Percentiles rank a stretch among this genome's conserved stretches.
These are phyloP conservation scores for Komagataella populi DNA, from an alignment of 805 yeast genomes.

Conservation along the genomic window DNA sequence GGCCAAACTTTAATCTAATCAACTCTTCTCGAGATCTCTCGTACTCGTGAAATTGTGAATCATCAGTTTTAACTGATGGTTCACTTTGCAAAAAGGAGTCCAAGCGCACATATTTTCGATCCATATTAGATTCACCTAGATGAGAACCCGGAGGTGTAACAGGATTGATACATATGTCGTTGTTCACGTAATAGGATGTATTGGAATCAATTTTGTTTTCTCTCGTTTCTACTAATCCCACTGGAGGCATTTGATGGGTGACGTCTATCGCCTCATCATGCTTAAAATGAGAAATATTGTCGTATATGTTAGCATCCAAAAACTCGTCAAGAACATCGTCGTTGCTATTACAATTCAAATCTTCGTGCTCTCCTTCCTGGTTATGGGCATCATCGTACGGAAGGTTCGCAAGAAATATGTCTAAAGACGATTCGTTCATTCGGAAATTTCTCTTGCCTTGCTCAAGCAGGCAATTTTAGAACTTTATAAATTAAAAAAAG, in stretches of 20 bases:
- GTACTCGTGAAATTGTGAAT: constrained; percentile 17
- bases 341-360: constrained; percentile 7
- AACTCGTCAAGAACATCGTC: constrained; percentile 46
- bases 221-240: not conserved
- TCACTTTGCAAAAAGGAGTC: not conserved
- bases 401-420: not conserved
- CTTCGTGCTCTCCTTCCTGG: not conserved
- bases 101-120: not conserved
- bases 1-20: constrained; percentile 41
- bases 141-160: not conserved
- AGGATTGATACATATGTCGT: constrained; percentile 1
- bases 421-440: not conserved
- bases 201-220: not conserved
- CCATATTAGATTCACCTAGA: not conserved
- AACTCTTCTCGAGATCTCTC: constrained; percentile 35
- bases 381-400: not conserved
- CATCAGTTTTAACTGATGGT: not conserved
- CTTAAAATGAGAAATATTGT: constrained; percentile 5
- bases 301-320: constrained; percentile 37
- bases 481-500: too few species aligned
- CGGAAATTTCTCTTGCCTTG: not conserved
- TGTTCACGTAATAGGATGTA: constrained; percentile 1
- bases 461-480: not conserved
- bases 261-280: not conserved
- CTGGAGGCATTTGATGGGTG: constrained; percentile 1